Base-by-base conservation (phyloP, 768 basidiomycete genomes). In the Trametes elegans region DNA sequence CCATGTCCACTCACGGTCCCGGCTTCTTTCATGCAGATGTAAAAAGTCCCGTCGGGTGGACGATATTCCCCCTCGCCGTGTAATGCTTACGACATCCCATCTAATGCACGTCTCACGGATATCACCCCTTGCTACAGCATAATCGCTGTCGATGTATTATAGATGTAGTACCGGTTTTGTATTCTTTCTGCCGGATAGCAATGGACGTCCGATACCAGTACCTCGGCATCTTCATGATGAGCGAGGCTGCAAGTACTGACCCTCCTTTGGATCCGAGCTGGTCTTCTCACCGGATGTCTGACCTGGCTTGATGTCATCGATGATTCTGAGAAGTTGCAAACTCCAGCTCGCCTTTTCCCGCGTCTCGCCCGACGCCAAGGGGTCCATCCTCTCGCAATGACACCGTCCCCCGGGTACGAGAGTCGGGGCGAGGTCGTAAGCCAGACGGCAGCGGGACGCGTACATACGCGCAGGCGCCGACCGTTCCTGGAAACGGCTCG, bases 11-110 rank as follows among this genome's bases (percentile, higher is more conserved):
- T 50, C 35, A 58, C 19, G 18, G n/a, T n/a, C 6, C 16, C 18
- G 21, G 47, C 27, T 16, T 16, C n/a, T 36, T 14, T n/a, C n/a
- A n/a, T 11, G 35, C 42, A 60, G 59, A 60, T 60, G 59, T 60
- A 50, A 57, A 55, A 54, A 32, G 42, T 29, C 51, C 24, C 34
- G 26, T 40, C 18, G n/a, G 19, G 8, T 35, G 35, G 18, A 23
- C 35, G 39, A 32, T 7, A 18, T 14, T 28, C 24, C 16, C 13
- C 34, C 16, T n/a, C 26, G 41, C 26, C 29, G 13, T 46, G 45
- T 43, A 34, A 32, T 51, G 41, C 26, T 53, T 44, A 53, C 34
- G 42, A 44, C 51, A 44, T 18, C 27, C n/a, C n/a, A n/a, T n/a
- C 18, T 52, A 44, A 53, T 29, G 51, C 51, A 28, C 35, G 51